A percentile compares a stretch with the other conserved stretches of the same genome.
Conservation (phyloP, 306 rosid species). For the Cucurbita ficifolia region DNA sequence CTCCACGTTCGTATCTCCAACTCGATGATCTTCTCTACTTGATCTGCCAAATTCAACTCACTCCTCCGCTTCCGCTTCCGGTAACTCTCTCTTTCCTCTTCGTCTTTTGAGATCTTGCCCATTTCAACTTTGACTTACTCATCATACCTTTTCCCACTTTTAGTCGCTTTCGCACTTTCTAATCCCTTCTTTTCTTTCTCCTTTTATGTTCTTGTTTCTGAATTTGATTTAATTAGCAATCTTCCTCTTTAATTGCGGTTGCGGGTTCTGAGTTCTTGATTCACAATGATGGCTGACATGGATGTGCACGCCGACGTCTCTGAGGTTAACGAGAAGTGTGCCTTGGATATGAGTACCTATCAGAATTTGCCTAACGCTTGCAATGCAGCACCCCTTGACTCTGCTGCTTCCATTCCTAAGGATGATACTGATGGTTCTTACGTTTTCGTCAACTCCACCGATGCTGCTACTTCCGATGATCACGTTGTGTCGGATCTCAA, state of each 20-base stretch:
- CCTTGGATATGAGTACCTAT: slow-evolving; percentile 7
- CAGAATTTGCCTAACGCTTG: slow-evolving; percentile 20
- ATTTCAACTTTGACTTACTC: not conserved
- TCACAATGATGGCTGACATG: slow-evolving; percentile 40
- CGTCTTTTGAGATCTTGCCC: not conserved
- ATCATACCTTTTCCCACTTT: not conserved
- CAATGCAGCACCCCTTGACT: not conserved
- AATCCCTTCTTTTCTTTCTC: not conserved
- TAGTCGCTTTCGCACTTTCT: not conserved
- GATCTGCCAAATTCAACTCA: not conserved
- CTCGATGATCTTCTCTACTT: slow-evolving; percentile 1
- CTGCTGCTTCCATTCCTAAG: slow-evolving; percentile 12
- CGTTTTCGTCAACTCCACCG: slow-evolving; percentile 22
- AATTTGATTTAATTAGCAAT: not conserved
- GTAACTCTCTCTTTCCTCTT: not conserved
- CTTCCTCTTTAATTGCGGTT: slow-evolving; percentile 5
- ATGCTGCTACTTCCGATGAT: slow-evolving; percentile 9
- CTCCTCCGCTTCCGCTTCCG: not conserved
- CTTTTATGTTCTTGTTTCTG: not conserved
- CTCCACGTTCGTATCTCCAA: not conserved
- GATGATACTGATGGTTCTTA: slow-evolving; percentile 21
- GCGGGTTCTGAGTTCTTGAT: not conserved
- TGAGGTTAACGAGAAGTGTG: slow-evolving; percentile 13
- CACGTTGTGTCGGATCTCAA: slow-evolving; percentile 27
- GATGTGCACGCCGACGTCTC: slow-evolving; percentile 24